phyloP scores from a whole-genome alignment of 169 alveolate species.

The Theileria orientalis region DNA sequence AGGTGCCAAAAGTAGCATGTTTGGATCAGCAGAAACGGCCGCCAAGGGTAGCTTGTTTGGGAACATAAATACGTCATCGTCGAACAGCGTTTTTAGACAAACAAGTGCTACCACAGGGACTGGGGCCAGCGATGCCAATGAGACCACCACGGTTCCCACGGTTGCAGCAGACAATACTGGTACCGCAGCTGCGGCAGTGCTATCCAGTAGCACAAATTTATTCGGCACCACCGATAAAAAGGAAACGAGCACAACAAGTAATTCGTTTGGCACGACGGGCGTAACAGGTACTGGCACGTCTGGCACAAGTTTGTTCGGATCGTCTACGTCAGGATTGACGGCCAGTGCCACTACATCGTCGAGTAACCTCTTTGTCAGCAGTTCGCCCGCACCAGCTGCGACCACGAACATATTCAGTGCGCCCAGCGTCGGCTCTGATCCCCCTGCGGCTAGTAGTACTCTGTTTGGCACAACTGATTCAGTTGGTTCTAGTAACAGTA shows the following conservation, averaged over 20 bases:
- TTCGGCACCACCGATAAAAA: constrained; percentile 10
- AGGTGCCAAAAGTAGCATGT: background rate
- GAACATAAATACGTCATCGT: too few species aligned
- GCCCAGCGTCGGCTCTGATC: background rate
- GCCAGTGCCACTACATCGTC: background rate
- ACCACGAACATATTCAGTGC: background rate
- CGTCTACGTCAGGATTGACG: constrained; percentile 7
- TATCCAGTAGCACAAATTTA: background rate
- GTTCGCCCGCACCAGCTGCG: constrained; percentile 4
- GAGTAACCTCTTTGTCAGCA: constrained; percentile 15
- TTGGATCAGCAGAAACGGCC: constrained; percentile 27
- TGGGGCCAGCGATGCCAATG: too few species aligned
- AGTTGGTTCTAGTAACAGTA: background rate
- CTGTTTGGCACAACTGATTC: constrained; percentile 3
- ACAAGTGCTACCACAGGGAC: too few species aligned
- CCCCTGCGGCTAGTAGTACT: background rate
- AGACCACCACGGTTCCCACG: too few species aligned
- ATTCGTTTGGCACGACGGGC: constrained; percentile 30
- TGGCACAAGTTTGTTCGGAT: constrained; percentile 5
- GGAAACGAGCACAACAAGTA: background rate
- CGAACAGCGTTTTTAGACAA: too few species aligned
- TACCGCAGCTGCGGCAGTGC: constrained; percentile 10
- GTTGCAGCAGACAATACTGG: too few species aligned
- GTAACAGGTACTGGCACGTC: constrained; percentile 9
- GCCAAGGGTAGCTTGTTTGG: constrained; percentile 41